phyloP scores from a whole-genome alignment of 1,139 yeast species.

The Lodderomyces theae region DNA sequence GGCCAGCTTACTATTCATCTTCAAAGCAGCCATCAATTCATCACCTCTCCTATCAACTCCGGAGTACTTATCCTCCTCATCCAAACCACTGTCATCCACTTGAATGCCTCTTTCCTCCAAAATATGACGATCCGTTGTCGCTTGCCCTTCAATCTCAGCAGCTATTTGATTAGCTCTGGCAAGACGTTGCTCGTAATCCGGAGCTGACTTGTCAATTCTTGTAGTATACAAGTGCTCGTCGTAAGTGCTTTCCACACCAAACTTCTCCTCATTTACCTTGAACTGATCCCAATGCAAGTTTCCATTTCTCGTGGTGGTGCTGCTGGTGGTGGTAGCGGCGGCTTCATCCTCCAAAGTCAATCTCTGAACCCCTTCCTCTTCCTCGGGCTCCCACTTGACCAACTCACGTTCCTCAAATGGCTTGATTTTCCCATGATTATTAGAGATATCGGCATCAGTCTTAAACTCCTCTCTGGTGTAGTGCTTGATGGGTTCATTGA shows the following conservation, averaged over 20 bases:
- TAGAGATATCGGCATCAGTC: conserved; percentile 83
- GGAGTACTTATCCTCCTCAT: conserved; percentile 94
- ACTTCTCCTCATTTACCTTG: conserved; percentile 80
- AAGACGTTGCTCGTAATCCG: conserved; percentile 66
- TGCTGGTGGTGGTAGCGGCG: too few relatives aligned
- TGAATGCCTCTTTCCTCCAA: conserved; percentile 86
- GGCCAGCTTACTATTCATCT: conserved; percentile 9
- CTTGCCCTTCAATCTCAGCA: conserved; percentile 71
- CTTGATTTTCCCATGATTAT: conserved; percentile 23
- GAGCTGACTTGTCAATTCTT: conserved; percentile 67
- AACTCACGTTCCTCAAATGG: conserved; percentile 62
- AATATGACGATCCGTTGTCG: conserved; percentile 70
- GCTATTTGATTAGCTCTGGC: conserved; percentile 78
- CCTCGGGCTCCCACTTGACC: conserved; percentile 84
- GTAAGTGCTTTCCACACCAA: conserved; percentile 83
- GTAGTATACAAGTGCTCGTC: conserved; percentile 93
- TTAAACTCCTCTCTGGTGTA: conserved; percentile 43
- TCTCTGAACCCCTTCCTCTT: conserved; percentile 24
- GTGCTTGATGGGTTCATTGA: conserved; percentile 19
- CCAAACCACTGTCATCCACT: conserved; percentile 81
- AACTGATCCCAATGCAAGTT: conserved; percentile 81
- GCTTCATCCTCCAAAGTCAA: conserved; percentile 39
- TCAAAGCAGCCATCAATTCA: conserved; percentile 63
- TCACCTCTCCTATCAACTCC: conserved; percentile 75
- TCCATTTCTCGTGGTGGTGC: conserved; percentile 4